These are phyloP conservation scores for Suhomyces kilbournensis DNA, from an alignment of 805 yeast genomes.

Conservation along the genomic window DNA sequence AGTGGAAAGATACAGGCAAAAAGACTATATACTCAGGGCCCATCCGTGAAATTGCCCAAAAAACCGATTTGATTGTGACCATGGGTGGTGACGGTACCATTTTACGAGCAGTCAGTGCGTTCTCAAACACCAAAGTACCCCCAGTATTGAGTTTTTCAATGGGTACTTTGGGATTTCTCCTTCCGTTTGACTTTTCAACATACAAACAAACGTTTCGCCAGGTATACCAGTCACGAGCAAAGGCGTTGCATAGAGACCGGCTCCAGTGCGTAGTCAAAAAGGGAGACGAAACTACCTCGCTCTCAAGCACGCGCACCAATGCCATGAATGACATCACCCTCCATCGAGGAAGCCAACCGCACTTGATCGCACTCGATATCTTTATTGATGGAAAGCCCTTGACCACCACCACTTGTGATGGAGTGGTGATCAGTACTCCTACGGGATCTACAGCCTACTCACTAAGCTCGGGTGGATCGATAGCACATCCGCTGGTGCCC, in stretches of 20 bases:
- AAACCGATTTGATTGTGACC: constrained; percentile 79
- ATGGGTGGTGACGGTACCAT: constrained; percentile 98
- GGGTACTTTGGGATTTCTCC: constrained; percentile 86
- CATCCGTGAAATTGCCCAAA: constrained; percentile 51
- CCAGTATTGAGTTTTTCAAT: constrained; percentile 85
- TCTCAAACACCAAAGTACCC: constrained; percentile 72
- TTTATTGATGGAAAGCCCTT: constrained; percentile 78
- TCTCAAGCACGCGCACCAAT: constrained; percentile 6
- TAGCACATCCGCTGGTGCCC: constrained; percentile 84
- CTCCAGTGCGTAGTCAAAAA: constrained; percentile 64
- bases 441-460: constrained; percentile 96
- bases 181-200: constrained; percentile 78
- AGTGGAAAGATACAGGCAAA: constrained; percentile 6
- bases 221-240: constrained; percentile 66
- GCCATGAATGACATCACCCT: constrained; percentile 92
- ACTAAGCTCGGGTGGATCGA: constrained; percentile 85
- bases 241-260: constrained; percentile 73
- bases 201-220: constrained; percentile 57
- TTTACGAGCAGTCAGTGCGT: constrained; percentile 75
- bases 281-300: constrained; percentile 9
- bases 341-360: constrained; percentile 87
- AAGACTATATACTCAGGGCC: constrained; percentile 50
- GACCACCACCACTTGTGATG: constrained; percentile 91
- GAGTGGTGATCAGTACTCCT: constrained; percentile 81
- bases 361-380: constrained; percentile 79